Conservation (phyloP, 805 yeast species). For the Pichia rugopelliculosa region DNA sequence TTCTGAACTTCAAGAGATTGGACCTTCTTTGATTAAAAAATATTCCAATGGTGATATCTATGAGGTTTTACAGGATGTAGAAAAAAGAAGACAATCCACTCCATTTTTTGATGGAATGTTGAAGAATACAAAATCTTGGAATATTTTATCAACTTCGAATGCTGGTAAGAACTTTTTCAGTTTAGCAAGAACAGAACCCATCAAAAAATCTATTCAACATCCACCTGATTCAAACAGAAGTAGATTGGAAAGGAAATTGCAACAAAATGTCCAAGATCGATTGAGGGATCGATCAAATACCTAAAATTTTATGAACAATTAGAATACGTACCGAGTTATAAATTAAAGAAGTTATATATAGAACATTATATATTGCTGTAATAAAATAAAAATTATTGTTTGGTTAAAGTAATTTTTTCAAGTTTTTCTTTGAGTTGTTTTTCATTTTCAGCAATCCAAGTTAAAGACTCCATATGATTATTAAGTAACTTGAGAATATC, state of each 20-base stretch:
- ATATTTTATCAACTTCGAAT: background rate
- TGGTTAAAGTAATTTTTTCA: constrained; percentile 27
- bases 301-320: background rate
- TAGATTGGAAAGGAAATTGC: constrained; percentile 41
- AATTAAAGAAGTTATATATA: background rate
- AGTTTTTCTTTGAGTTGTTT: constrained; percentile 60
- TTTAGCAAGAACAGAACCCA: too few species aligned
- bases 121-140: constrained; percentile 7
- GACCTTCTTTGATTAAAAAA: constrained; percentile 7
- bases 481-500: constrained; percentile 78
- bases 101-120: constrained; percentile 4
- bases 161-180: background rate
- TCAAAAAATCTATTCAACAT: background rate
- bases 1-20: constrained; percentile 3
- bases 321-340: background rate
- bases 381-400: background rate
- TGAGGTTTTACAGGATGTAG: background rate
- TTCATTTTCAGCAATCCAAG: constrained; percentile 76
- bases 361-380: background rate
- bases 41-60: constrained; percentile 11
- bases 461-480: constrained; percentile 82
- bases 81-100: background rate
- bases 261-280: constrained; percentile 34
- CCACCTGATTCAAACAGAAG: constrained; percentile 34
- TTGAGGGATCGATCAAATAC: constrained; percentile 20